These are phyloP conservation scores for Phlebiopsis gigantea DNA, from an alignment of 768 basidiomycete genomes.

Conservation along the genomic window DNA sequence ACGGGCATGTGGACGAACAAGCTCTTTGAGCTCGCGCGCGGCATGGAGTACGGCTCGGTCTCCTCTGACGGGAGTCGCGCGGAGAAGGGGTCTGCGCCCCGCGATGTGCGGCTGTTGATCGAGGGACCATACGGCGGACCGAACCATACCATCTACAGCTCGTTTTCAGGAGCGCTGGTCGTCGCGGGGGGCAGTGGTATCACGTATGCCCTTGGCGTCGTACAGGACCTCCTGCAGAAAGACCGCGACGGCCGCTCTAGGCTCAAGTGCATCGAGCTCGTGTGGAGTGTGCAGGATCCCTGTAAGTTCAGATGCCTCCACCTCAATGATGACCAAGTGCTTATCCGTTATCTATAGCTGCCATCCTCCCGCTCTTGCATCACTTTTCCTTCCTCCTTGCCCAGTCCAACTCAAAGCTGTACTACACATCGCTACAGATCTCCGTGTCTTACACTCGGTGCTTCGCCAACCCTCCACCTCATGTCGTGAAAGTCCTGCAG, in stretches of 20 bases:
- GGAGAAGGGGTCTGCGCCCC: constrained; percentile 22
- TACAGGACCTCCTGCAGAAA: constrained; percentile 47
- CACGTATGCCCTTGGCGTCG: constrained; percentile 46
- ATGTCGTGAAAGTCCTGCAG: constrained; percentile 16
- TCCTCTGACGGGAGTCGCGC: background rate
- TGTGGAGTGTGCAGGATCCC: constrained; percentile 48
- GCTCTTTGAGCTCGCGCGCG: constrained; percentile 36
- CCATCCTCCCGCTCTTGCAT: constrained; percentile 34
- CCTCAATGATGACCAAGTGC: constrained; percentile 12
- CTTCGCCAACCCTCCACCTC: constrained; percentile 15
- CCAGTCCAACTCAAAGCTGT: constrained; percentile 20
- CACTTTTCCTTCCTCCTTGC: constrained; percentile 33
- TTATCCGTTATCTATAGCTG: constrained; percentile 31
- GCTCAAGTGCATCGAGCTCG: constrained; percentile 43
- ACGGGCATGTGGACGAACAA: constrained; percentile 45
- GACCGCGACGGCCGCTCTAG: constrained; percentile 23
- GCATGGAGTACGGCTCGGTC: constrained; percentile 25
- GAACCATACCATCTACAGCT: constrained; percentile 40
- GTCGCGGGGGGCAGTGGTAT: constrained; percentile 60
- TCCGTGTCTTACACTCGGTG: constrained; percentile 42
- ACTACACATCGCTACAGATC: constrained; percentile 31
- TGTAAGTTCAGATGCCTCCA: constrained; percentile 25
- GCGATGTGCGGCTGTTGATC: constrained; percentile 35
- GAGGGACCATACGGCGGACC: constrained; percentile 53
- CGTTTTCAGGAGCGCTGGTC: constrained; percentile 49